These are phyloP conservation scores for Leccinellum albellum DNA, from an alignment of 768 basidiomycete species.

Conservation along the genomic window DNA sequence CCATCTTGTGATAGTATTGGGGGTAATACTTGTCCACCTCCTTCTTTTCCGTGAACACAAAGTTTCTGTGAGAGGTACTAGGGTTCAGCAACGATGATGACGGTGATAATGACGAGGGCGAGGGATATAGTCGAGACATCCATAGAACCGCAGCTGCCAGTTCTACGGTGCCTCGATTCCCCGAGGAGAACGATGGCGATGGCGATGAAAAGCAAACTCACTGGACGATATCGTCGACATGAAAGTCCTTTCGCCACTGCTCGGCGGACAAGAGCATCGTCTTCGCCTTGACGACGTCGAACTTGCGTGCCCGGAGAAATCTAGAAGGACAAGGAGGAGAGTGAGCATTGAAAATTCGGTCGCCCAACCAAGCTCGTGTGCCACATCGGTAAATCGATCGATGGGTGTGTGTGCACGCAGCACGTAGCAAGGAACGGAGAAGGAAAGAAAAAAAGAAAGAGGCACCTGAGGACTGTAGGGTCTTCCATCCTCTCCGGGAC, in stretches of 20 bases:
- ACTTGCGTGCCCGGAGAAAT: constrained; percentile 91
- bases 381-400: constrained; percentile 15
- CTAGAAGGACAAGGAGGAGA: constrained; percentile 35
- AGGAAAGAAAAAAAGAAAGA: not conserved
- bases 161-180: too few species aligned
- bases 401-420: not conserved
- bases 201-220: constrained; percentile 31
- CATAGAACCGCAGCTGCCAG: too few species aligned
- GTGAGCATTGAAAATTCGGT: not conserved
- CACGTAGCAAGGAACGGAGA: not conserved
- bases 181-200: too few species aligned
- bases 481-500: constrained; percentile 68
- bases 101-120: not conserved
- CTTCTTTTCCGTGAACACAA: constrained; percentile 79
- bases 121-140: too few species aligned
- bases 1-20: constrained; percentile 93
- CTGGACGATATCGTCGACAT: constrained; percentile 71
- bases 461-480: constrained; percentile 61
- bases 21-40: constrained; percentile 92
- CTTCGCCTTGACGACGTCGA: constrained; percentile 80
- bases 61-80: constrained; percentile 49
- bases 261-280: constrained; percentile 79
- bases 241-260: constrained; percentile 86
- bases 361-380: not conserved
- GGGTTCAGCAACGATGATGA: not conserved